phyloP scores from a whole-genome alignment of 371 early-diverging fungal genomes.

The Haplosporangium sp. region DNA sequence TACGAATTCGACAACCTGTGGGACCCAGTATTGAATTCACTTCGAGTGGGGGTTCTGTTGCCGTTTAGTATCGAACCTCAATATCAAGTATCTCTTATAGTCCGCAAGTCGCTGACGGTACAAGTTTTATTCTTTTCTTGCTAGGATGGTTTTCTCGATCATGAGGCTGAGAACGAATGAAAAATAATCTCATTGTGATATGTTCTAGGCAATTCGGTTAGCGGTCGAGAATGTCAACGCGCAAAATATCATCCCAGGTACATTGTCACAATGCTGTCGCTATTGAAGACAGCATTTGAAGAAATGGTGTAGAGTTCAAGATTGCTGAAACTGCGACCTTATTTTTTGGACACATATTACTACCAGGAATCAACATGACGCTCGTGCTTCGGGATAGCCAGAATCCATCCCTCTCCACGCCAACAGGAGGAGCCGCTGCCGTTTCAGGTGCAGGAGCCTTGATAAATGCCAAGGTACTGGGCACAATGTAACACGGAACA shows the following conservation, averaged over 20 bases:
- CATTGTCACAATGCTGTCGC: no score
- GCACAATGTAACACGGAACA: background rate
- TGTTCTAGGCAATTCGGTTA: slow-evolving; percentile 23
- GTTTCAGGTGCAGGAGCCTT: slow-evolving; percentile 23
- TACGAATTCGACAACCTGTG: slow-evolving; percentile 21
- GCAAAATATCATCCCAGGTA: slow-evolving; percentile 36
- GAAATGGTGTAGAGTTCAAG: background rate
- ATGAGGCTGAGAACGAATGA: no score
- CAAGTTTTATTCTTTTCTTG: background rate
- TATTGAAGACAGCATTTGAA: no score
- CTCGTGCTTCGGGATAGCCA: slow-evolving; percentile 40
- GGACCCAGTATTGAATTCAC: slow-evolving; percentile 15
- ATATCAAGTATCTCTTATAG: background rate
- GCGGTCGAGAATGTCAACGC: slow-evolving; percentile 33
- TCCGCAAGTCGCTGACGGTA: slow-evolving; percentile 27
- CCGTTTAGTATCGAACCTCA: slow-evolving; percentile 4
- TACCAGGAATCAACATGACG: slow-evolving; percentile 25
- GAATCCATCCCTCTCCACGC: slow-evolving; percentile 4
- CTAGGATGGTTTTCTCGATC: background rate
- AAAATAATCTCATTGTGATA: background rate
- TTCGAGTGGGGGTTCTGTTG: slow-evolving; percentile 32
- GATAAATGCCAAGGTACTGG: slow-evolving; percentile 12
- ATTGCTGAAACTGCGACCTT: background rate
- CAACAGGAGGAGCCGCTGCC: slow-evolving; percentile 33
- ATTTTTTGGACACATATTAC: background rate